Base-by-base conservation (phyloP, 495 filamentous ascomycete species). In the Penicillium crystallinum region DNA sequence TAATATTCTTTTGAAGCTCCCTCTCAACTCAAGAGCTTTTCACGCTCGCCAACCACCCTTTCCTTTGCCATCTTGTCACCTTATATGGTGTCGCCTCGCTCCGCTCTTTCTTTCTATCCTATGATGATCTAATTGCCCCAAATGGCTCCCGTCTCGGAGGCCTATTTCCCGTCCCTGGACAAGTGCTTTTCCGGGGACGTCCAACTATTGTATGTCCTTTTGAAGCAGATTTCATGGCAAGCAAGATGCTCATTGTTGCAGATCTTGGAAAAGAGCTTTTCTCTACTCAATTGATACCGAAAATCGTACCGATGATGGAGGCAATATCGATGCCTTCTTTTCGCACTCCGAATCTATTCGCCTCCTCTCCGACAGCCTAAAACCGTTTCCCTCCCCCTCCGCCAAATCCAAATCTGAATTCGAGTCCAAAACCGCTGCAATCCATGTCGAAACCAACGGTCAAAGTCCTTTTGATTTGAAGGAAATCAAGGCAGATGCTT, bases 381-480 rank as follows among this genome's bases (percentile, higher is more conserved):
- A 70, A 46, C 80, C 82, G 40, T 92, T 88, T 66, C 69, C 77
- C 42, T 57, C 76, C 2, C 84, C 66, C 54, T 81, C 76, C 39
- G 56, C 73, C 52, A 82, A 79, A 59, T 77, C 81, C 5, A 92
- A 86, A 65, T 65, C 76, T 38, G 82, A 82, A 21, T 96, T 96
- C 64, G 88, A 92, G 48, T 90, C 85, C 35, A 91, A 84, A 68
- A 97, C 90, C 1, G 86, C 92, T 15, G 84, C 91, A n/a, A 95
- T 97, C 46, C 86, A 96, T 65, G 84, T 91, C 38, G 80, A 87
- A 21, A 86, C 88, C 5, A 79, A 81, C 8, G 71, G 81, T 19
- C 82, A 83, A 56, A 78, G 81, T 14, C 77, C 78, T 23, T 90
- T 86, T 66, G 78, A 91, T 60, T 77, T 97, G 41, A 81, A 86